Conservation (phyloP, 495 filamentous ascomycete species). For the Daldinia loculata region DNA sequence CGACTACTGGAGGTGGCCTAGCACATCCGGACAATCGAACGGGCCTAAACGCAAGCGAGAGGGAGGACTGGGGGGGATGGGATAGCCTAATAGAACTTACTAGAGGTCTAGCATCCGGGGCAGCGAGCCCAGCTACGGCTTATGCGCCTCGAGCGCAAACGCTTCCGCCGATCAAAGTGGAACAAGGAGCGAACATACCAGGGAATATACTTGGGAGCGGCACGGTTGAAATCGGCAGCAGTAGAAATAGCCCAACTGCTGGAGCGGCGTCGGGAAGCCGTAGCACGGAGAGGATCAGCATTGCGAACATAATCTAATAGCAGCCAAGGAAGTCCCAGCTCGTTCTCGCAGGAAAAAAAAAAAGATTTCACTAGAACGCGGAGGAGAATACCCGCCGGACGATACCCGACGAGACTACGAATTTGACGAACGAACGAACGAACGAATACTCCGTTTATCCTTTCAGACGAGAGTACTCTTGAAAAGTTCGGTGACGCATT, state of each 20-base stretch:
- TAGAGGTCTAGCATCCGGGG: constrained; percentile 39
- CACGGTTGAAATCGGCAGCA: constrained; percentile 49
- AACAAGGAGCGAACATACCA: constrained; percentile 43
- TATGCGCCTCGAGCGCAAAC: constrained; percentile 38
- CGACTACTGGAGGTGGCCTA: constrained; percentile 34
- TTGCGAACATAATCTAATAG: constrained; percentile 77
- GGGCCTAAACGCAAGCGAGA: constrained; percentile 58
- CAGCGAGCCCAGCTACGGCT: constrained; percentile 33
- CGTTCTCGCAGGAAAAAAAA: background rate
- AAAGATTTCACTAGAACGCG: background rate
- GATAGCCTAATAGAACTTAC: constrained; percentile 54
- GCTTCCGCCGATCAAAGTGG: constrained; percentile 48
- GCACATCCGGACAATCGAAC: constrained; percentile 41
- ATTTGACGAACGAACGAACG: constrained; percentile 39
- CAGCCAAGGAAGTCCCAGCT: background rate
- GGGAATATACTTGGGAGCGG: constrained; percentile 45
- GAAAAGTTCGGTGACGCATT: constrained; percentile 35
- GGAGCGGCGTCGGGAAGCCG: constrained; percentile 49
- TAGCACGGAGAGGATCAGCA: constrained; percentile 72
- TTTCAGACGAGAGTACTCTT: constrained; percentile 24
- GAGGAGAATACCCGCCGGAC: constrained; percentile 19
- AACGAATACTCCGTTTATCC: constrained; percentile 36
- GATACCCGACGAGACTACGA: constrained; percentile 39
- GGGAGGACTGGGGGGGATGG: constrained; percentile 66
- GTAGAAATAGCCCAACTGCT: constrained; percentile 49